Conservation (phyloP, 768 basidiomycete species). For the Termitomyces sp. region DNA sequence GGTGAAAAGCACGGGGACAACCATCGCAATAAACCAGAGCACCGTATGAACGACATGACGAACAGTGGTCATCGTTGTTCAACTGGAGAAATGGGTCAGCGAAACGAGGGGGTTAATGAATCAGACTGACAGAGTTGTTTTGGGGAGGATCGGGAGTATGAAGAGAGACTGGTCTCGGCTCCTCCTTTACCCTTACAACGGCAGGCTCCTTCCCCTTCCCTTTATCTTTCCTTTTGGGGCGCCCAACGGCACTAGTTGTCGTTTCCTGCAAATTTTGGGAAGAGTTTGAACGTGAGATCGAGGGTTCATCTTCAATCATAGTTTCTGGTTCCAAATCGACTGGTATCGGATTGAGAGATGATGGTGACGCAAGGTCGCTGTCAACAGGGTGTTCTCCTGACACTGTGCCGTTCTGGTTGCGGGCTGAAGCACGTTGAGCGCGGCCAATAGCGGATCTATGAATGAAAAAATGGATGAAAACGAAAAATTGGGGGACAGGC, state of each 20-base stretch:
- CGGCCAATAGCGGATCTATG: conserved; percentile 56
- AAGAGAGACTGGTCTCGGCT: conserved; percentile 40
- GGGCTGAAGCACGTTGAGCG: conserved; percentile 69
- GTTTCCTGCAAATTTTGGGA: conserved; percentile 34
- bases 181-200: conserved; percentile 45
- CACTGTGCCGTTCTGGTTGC: conserved; percentile 48
- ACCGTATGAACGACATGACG: conserved; percentile 76
- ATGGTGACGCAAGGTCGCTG: conserved; percentile 32
- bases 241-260: conserved; percentile 21
- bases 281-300: conserved; percentile 63
- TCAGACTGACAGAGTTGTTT: conserved; percentile 32
- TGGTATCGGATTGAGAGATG: conserved; percentile 34
- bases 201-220: conserved; percentile 45
- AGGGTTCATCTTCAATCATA: conserved; percentile 54
- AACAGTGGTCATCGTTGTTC: conserved; percentile 81
- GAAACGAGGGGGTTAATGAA: neutral
- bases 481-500: conserved; percentile 17
- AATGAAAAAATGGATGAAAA: conserved; percentile 9
- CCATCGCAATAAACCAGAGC: conserved; percentile 95
- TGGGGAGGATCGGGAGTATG: conserved; percentile 40
- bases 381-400: conserved; percentile 30
- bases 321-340: conserved; percentile 48
- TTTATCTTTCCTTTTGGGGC: conserved; percentile 43
- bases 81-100: conserved; percentile 25
- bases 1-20: conserved; percentile 93